Conservation (phyloP, 768 basidiomycete species). For the Mycena latifolia region DNA sequence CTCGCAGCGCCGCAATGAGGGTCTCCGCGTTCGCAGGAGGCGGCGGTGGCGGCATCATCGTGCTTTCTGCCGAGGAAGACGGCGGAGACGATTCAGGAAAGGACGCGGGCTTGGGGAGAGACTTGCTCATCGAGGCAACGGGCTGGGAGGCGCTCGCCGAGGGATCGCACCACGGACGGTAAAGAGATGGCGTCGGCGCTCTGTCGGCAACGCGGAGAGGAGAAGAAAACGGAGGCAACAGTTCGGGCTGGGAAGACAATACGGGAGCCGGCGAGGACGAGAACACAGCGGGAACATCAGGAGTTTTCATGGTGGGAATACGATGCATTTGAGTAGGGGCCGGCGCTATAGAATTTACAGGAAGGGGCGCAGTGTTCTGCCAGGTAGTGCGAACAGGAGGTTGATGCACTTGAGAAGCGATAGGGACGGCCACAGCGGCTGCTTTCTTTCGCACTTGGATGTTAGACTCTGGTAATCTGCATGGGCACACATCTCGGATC, state of each 20-base stretch:
- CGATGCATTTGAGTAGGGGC: not conserved
- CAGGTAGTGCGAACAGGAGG: not conserved
- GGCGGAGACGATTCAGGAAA: conserved; percentile 48
- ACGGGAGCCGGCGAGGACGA: conserved; percentile 32
- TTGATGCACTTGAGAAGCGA: not conserved
- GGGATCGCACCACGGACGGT: conserved; percentile 3
- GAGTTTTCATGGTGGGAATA: conserved; percentile 3
- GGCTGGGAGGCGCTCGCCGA: conserved; percentile 24
- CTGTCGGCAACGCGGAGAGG: conserved; percentile 16
- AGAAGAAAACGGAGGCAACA: not conserved
- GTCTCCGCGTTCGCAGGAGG: conserved; percentile 29
- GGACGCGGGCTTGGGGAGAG: conserved; percentile 12
- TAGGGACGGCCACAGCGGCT: conserved; percentile 7
- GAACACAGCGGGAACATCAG: conserved; percentile 2
- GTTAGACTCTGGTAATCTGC: conserved; percentile 64
- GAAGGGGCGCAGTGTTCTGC: not conserved
- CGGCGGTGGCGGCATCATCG: conserved; percentile 47
- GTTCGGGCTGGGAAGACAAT: conserved; percentile 26
- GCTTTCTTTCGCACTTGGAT: conserved; percentile 1
- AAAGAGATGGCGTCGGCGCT: conserved; percentile 5
- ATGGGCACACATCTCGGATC: conserved; percentile 79
- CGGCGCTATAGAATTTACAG: not conserved
- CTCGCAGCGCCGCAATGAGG: conserved; percentile 55
- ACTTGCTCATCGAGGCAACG: not conserved
- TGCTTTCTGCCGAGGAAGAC: conserved; percentile 40